phyloP scores from a whole-genome alignment of 495 filamentous ascomycete species.

The Penicillium cataractarum region DNA sequence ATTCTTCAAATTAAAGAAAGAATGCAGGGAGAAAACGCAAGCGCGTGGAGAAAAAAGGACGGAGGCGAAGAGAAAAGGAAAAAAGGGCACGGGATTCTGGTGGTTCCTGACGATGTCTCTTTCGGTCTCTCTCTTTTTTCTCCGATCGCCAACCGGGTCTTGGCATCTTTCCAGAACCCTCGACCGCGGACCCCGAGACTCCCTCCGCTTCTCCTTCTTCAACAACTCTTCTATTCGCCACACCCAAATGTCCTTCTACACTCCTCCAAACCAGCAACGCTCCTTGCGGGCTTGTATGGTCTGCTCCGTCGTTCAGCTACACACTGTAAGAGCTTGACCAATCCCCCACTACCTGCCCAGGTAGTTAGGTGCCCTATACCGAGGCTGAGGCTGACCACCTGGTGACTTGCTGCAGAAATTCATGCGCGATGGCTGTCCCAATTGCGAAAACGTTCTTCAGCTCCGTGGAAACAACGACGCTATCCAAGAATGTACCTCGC shows the following conservation, averaged over 20 bases:
- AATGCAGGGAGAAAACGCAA: constrained; percentile 23
- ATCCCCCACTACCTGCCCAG: constrained; percentile 3
- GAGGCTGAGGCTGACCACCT: constrained; percentile 10
- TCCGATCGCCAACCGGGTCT: constrained; percentile 32
- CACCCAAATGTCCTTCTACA: constrained; percentile 53
- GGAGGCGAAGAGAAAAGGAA: constrained; percentile 6
- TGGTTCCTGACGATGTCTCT: constrained; percentile 25
- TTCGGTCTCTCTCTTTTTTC: constrained; percentile 26
- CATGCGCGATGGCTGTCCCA: constrained; percentile 85
- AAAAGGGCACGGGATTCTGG: neutral
- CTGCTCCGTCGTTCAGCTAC: constrained; percentile 86
- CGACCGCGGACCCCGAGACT: constrained; percentile 15
- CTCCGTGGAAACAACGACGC: constrained; percentile 76
- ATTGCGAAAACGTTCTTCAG: constrained; percentile 90
- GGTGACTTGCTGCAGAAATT: constrained; percentile 61
- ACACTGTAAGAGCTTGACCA: constrained; percentile 62
- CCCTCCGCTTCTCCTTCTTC: constrained; percentile 8
- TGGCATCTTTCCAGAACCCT: constrained; percentile 32
- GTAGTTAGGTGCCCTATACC: neutral
- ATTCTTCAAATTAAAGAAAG: constrained; percentile 6
- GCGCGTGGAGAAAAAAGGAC: constrained; percentile 5
- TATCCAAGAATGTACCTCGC: constrained; percentile 90
- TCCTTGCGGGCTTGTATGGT: constrained; percentile 97
- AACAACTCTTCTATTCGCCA: constrained; percentile 4
- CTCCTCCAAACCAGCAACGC: constrained; percentile 69